These are phyloP conservation scores for Globisporangium megalacanthum DNA, from an alignment of 352 stramenopile genomes.

Conservation along the genomic window DNA sequence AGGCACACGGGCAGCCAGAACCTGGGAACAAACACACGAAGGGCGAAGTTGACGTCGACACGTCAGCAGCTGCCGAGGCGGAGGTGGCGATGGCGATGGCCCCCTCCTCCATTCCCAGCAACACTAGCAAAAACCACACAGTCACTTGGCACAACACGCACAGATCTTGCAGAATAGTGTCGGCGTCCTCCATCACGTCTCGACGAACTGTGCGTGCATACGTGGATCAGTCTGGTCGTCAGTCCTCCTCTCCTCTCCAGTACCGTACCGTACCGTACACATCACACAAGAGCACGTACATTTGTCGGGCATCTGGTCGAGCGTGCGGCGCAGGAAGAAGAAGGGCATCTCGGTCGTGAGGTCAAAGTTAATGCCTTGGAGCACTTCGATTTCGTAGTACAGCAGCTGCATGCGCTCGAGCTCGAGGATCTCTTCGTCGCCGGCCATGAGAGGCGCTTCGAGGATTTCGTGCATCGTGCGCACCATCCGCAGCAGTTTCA, in stretches of 20 bases:
- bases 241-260: no score
- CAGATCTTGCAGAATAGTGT: constrained; percentile 64
- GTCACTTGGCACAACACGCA: constrained; percentile 14
- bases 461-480: constrained; percentile 83
- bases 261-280: background rate
- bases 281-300: constrained; percentile 15
- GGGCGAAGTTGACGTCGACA: no score
- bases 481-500: constrained; percentile 85
- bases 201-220: constrained; percentile 32
- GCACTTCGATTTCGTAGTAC: constrained; percentile 81
- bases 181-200: constrained; percentile 38
- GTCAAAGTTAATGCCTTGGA: constrained; percentile 79
- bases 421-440: constrained; percentile 82
- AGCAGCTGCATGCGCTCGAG: constrained; percentile 80
- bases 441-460: constrained; percentile 56
- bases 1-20: constrained; percentile 69
- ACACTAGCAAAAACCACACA: no score
- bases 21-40: constrained; percentile 14
- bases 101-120: no score
- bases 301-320: constrained; percentile 72
- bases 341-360: constrained; percentile 77
- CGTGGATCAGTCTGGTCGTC: no score
- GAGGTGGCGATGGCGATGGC: no score
- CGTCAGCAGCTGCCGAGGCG: no score
- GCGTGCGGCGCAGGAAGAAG: constrained; percentile 49